Base-by-base conservation (phyloP, 805 yeast species). In the Ogataea nakhonphanomensis region DNA sequence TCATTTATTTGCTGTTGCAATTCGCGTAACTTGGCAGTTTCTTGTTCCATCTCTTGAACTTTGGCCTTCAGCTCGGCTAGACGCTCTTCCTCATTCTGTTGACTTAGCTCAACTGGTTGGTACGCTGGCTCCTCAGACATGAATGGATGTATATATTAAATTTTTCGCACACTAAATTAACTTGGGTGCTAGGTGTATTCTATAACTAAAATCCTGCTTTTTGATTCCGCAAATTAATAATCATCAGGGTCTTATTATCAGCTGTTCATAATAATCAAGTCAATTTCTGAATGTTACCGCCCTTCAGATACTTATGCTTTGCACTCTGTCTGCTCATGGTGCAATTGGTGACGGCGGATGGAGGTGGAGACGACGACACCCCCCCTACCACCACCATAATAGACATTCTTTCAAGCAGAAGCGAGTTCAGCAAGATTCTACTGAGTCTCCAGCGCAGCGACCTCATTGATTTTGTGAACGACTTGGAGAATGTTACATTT, bases 361-460 rank as follows among this genome's bases (percentile, higher is more conserved):
- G 21, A 17, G n/a, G n/a, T 22, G 48, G 42, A 25, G 49, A 32
- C 12, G 53, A 45, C 26, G 59, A 55, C 25, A 50, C 43, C 17
- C 53, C 50, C 3, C 59, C 64, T 6, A 57, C 69, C 2, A 45
- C 47, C 1, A 62, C 85, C 0, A 77, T 87, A 6, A 67, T 87
- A 4, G 95, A 87, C 57, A 56, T 84, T 3, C 65, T 87, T 28
- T 84, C 95, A 0, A 61, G 76, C 7, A 76, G 81, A 48, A 81
- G 76, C 0, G 80, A 83, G 55, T 88, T 78, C 62, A 78, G 87
- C 29, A 70, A 70, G 29, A 80, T 85, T 43, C 61, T 85, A 29
- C 65, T 80, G 37, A 61, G 74, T 14, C 46, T 87, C 2, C 95
- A 86, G 55, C 61, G 73, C 38, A 68, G 70, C 37, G 89, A 81